These are phyloP conservation scores for Exserohilum rostratum DNA, from an alignment of 2,329 filamentous ascomycete genomes.

Conservation along the genomic window DNA sequence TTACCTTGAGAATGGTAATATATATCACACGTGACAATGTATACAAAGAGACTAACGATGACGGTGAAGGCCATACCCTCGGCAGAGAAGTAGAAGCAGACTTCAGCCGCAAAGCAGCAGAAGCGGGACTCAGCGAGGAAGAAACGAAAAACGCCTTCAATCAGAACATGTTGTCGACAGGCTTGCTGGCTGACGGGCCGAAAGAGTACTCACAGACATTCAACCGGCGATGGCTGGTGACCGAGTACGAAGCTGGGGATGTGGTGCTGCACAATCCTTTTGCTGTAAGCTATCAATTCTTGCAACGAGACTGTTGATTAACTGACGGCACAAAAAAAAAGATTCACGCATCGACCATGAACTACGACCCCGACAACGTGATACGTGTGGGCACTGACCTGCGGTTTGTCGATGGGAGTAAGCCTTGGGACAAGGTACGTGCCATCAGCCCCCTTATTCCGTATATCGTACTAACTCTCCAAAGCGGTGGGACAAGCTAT, in stretches of 20 bases:
- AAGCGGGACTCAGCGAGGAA: slow-evolving; percentile 58
- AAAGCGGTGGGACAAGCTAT: slow-evolving; percentile 44
- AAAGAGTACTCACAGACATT: slow-evolving; percentile 53
- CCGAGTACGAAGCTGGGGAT: slow-evolving; percentile 61
- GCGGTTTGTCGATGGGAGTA: slow-evolving; percentile 60
- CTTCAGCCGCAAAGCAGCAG: slow-evolving; percentile 57
- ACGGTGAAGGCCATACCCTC: slow-evolving; percentile 49
- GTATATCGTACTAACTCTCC: slow-evolving; percentile 3
- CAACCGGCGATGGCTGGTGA: slow-evolving; percentile 58
- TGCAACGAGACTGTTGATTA: too few relatives aligned
- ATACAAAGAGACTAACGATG: not conserved
- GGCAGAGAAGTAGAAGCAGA: slow-evolving; percentile 58
- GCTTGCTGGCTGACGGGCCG: slow-evolving; percentile 59
- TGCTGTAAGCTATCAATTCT: too few relatives aligned
- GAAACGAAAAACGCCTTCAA: slow-evolving; percentile 57
- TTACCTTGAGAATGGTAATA: slow-evolving; percentile 60
- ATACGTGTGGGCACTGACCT: slow-evolving; percentile 64
- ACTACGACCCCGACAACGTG: slow-evolving; percentile 57
- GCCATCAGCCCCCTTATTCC: too few relatives aligned
- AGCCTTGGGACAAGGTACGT: slow-evolving; percentile 57
- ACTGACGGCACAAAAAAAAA: slow-evolving; percentile 30
- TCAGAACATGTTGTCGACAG: slow-evolving; percentile 64
- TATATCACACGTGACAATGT: not conserved
- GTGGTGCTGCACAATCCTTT: slow-evolving; percentile 50
- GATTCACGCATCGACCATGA: slow-evolving; percentile 65